These are phyloP conservation scores for Kandelia obovata DNA, from an alignment of 345 rosid genomes.

Conservation along the genomic window DNA sequence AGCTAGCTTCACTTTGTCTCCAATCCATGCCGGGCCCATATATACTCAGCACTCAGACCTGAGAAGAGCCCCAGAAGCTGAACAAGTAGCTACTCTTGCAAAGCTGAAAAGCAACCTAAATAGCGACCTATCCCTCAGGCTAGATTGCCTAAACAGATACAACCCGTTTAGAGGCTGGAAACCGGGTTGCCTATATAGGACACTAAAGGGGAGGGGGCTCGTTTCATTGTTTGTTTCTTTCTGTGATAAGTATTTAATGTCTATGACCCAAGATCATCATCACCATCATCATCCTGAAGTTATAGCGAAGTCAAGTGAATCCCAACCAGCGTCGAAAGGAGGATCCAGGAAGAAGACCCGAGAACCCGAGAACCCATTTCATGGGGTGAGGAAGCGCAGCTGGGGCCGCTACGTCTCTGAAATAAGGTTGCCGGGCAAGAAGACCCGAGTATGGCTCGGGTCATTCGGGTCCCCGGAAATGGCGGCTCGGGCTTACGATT, in stretches of 20 bases:
- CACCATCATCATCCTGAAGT: neutral
- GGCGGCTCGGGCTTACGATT: constrained; percentile 35
- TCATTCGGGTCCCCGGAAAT: constrained; percentile 27
- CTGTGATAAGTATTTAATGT: neutral
- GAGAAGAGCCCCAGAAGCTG: neutral
- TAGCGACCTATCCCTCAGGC: neutral
- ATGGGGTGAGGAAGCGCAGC: constrained; percentile 27
- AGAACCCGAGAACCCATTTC: constrained; percentile 15
- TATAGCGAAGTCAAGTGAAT: neutral
- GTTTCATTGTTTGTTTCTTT: neutral
- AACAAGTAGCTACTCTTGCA: neutral
- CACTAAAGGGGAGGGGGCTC: too few species aligned
- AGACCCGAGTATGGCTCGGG: constrained; percentile 32
- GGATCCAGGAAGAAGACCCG: constrained; percentile 15
- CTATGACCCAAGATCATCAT: neutral
- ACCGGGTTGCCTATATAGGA: too few species aligned
- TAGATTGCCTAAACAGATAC: neutral
- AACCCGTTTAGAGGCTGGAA: neutral
- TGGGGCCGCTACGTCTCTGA: constrained; percentile 38
- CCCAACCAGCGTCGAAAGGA: neutral
- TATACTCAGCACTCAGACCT: neutral
- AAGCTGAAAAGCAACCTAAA: neutral
- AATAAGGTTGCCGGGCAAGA: constrained; percentile 28
- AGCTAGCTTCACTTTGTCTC: constrained; percentile 3
- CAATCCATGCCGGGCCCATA: neutral